Evolutionary conservation across 768 basidiomycete species (phyloP).

Genomic region (Tricholoma terreum): DNA sequence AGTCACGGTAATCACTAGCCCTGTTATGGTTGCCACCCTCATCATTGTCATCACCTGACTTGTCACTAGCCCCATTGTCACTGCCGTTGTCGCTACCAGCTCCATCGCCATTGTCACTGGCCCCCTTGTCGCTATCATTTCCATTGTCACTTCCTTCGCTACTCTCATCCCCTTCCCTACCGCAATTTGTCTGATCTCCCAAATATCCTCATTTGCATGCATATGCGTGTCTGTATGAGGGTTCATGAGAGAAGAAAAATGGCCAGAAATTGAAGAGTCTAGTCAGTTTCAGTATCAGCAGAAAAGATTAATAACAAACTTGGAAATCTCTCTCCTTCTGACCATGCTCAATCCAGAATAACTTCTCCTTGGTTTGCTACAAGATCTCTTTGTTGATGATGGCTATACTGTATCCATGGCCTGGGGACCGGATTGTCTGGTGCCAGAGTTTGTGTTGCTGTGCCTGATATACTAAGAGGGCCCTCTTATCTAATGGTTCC

Average conservation of each 20-base stretch:
- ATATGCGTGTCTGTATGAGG: no score
- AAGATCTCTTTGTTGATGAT: constrained; percentile 2
- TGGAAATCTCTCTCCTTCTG: no score
- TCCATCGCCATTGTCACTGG: neutral
- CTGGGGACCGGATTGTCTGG: neutral
- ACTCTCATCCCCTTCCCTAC: neutral
- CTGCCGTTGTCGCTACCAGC: no score
- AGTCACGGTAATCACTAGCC: no score
- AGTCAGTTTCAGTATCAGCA: no score
- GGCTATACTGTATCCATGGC: constrained; percentile 3
- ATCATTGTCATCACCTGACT: no score
- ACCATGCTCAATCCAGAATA: neutral
- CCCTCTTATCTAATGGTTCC: constrained; percentile 3
- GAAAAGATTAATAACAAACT: no score
- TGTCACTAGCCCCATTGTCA: no score
- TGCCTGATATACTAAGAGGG: constrained; percentile 15
- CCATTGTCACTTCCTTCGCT: neutral
- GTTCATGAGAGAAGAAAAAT: no score
- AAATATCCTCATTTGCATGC: no score
- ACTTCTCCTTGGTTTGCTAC: neutral
- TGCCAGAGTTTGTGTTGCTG: constrained; percentile 12
- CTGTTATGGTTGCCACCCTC: no score
- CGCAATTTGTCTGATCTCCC: neutral
- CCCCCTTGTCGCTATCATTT: neutral
- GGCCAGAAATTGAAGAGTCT: no score